Evolutionary conservation across 148 eudicot species (phyloP).

Genomic region (Pharnaceum exiguum): DNA sequence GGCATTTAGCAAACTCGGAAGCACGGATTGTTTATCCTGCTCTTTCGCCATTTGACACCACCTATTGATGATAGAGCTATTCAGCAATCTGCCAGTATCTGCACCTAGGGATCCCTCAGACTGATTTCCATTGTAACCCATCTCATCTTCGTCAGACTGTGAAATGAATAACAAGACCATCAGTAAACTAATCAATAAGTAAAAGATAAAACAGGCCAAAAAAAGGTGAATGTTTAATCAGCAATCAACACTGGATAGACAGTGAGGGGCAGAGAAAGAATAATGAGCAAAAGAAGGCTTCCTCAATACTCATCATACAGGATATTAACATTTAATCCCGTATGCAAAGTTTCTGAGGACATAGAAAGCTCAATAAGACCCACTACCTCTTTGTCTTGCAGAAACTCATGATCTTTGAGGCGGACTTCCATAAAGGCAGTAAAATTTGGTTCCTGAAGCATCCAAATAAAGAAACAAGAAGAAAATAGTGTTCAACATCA

Average conservation of each 20-base stretch:
- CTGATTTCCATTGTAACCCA: constrained; percentile 23
- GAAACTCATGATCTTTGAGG: constrained; percentile 28
- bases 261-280: too few relatives aligned
- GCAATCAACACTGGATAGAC: too few relatives aligned
- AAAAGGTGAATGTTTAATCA: neutral
- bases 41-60: constrained; percentile 55
- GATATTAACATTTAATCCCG: neutral
- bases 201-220: neutral
- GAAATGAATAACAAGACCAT: constrained; percentile 12
- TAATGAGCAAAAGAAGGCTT: too few relatives aligned
- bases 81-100: constrained; percentile 38
- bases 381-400: constrained; percentile 52
- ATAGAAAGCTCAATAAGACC: constrained; percentile 13
- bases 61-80: constrained; percentile 33
- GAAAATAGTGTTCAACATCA: neutral
- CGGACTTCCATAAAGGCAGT: constrained; percentile 42
- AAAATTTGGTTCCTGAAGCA: constrained; percentile 61
- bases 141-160: constrained; percentile 81
- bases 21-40: constrained; percentile 41
- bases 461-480: neutral
- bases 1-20: constrained; percentile 67
- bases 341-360: neutral
- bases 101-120: constrained; percentile 24
- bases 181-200: neutral
- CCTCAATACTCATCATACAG: neutral